Evolutionary conservation across 768 basidiomycete species (phyloP).

Genomic region (Lanmaoa rubissima): DNA sequence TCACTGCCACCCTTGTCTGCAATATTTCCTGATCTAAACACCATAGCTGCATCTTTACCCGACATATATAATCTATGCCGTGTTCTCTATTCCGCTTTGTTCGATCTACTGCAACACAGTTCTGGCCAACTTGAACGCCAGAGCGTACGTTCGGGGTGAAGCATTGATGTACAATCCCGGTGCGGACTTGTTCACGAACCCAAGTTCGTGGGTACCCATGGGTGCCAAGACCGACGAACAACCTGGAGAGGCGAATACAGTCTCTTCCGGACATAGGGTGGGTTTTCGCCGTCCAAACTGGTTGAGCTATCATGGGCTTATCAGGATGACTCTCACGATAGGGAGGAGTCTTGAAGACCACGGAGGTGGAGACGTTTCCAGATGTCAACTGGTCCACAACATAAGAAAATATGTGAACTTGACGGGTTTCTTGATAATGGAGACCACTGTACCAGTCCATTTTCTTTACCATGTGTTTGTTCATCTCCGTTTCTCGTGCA

Average conservation of each 20-base stretch:
- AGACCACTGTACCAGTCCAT: too few relatives aligned
- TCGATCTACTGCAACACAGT: constrained; percentile 16
- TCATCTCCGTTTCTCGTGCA: too few relatives aligned
- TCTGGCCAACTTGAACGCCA: constrained; percentile 16
- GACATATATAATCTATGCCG: neutral
- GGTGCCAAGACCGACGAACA: neutral
- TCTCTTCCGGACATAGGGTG: neutral
- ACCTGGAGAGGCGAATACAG: neutral
- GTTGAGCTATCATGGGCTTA: neutral
- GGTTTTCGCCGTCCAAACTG: neutral
- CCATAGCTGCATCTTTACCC: neutral
- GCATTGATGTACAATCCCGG: too few relatives aligned
- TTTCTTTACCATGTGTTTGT: too few relatives aligned
- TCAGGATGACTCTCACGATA: neutral
- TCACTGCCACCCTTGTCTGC: neutral
- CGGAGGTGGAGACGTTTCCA: too few relatives aligned
- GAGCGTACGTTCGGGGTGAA: constrained; percentile 5
- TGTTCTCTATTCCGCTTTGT: constrained; percentile 3
- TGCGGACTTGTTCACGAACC: neutral
- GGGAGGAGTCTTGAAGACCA: too few relatives aligned
- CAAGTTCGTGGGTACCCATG: too few relatives aligned
- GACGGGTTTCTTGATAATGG: too few relatives aligned
- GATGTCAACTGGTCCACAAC: too few relatives aligned
- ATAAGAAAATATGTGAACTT: too few relatives aligned
- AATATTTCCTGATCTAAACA: neutral